Percentiles rank a stretch among this genome's conserved stretches.
Evolutionary conservation across 768 basidiomycete genomes (phyloP).

Genomic region (Serendipita sp.): DNA sequence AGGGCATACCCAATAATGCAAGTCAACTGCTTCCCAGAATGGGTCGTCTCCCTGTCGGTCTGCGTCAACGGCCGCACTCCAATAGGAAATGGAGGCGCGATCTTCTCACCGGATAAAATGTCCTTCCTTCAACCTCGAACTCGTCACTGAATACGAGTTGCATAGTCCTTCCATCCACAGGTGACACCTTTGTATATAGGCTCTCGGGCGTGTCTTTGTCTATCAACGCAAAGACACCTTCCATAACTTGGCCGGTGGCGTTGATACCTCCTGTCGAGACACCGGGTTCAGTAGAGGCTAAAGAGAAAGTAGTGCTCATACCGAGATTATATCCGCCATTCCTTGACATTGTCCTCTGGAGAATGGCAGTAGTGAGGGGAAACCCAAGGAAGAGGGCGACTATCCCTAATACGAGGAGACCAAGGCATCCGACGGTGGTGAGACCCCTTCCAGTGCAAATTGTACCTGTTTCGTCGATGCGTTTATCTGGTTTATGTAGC

Average conservation of each 20-base stretch:
- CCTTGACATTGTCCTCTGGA: not conserved
- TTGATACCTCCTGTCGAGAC: constrained; percentile 52
- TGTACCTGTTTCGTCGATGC: constrained; percentile 19
- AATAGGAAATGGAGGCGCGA: not conserved
- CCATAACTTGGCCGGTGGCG: constrained; percentile 70
- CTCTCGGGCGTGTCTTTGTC: constrained; percentile 57
- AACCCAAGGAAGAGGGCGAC: constrained; percentile 16
- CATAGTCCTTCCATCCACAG: constrained; percentile 58
- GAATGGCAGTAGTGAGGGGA: constrained; percentile 7
- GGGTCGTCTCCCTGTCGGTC: constrained; percentile 48
- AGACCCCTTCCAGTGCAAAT: constrained; percentile 22
- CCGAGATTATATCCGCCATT: constrained; percentile 53
- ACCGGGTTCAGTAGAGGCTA: not conserved
- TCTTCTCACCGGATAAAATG: constrained; percentile 37
- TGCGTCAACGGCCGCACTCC: constrained; percentile 5
- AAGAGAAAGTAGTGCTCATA: no score
- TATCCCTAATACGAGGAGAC: constrained; percentile 16
- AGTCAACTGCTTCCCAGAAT: constrained; percentile 73
- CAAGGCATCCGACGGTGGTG: constrained; percentile 21
- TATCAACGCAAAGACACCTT: constrained; percentile 47
- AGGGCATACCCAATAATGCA: constrained; percentile 42
- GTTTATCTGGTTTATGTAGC: constrained; percentile 8
- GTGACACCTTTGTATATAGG: constrained; percentile 40
- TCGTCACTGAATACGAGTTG: constrained; percentile 80
- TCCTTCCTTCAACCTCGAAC: constrained; percentile 57